These are phyloP conservation scores for Suhomyces anneliseae DNA, from an alignment of 1,139 yeast species.

Conservation along the genomic window DNA sequence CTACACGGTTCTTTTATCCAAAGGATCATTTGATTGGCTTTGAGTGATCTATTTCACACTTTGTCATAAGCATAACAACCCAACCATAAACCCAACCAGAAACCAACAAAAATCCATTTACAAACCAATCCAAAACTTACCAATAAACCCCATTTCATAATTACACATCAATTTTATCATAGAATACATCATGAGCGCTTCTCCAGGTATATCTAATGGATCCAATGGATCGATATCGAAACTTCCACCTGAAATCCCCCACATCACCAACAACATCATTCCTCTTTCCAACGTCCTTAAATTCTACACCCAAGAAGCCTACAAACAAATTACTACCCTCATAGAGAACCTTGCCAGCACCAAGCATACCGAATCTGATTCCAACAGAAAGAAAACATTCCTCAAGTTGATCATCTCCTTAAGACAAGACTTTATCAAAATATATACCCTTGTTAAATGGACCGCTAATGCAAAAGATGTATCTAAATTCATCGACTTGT, in stretches of 20 bases:
- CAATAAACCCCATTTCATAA: background rate
- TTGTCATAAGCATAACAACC: background rate
- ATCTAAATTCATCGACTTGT: constrained; percentile 73
- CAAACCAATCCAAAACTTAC: no score
- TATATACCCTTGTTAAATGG: constrained; percentile 89
- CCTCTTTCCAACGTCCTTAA: constrained; percentile 61
- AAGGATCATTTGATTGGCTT: background rate
- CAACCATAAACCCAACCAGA: no score
- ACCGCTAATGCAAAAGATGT: constrained; percentile 70
- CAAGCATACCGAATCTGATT: constrained; percentile 48
- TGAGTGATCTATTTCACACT: background rate
- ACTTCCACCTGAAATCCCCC: constrained; percentile 59
- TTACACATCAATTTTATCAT: background rate
- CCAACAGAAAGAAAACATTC: constrained; percentile 63
- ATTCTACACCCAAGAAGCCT: constrained; percentile 62
- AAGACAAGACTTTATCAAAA: constrained; percentile 78
- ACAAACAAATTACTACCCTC: constrained; percentile 59
- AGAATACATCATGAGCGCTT: background rate
- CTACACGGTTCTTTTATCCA: background rate
- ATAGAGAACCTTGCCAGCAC: constrained; percentile 54
- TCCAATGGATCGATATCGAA: background rate
- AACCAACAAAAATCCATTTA: no score
- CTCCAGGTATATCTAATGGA: background rate
- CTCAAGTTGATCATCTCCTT: constrained; percentile 66
- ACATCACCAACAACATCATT: constrained; percentile 67